Evolutionary conservation across 164 flowering plant species (phyloP), one percentile per base, ranked within the genome.

Genomic region (Pachysandra terminalis): DNA sequence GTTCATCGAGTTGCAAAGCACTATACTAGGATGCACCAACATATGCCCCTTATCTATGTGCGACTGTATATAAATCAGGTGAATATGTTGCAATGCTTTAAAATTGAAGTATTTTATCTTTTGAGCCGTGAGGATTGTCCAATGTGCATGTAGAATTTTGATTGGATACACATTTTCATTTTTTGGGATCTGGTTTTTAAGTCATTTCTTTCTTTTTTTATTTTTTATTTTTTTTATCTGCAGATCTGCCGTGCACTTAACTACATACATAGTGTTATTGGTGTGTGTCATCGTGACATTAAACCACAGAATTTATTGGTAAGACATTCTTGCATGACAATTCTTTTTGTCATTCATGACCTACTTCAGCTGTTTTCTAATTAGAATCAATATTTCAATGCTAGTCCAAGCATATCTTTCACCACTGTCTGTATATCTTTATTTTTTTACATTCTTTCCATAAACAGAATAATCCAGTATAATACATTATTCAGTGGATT

Each of bases 291-390:
- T 73, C 97, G 99, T 65, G 99, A 96, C 72, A 96, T 96, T 53
- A 96, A 96, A 78, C 99, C 99, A 4, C 99, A 96, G 65, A 96
- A 96, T 81, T 73, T 96, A 59, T 79, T 96, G 93, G 99, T 96
- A 75, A 80, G 87, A 25, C 51, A 35, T 57, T 45, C 60, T 35
- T 61, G 65, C 16, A 51, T 56, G 16, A 41, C 61, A 32, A 35
- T 71, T 49, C 24, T n/a, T 19, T 51, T 9, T 64, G 5, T 35
- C 56, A 17, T 45, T 40, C 55, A 32, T 57, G 26, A 63, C 16
- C n/a, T n/a, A n/a, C n/a, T n/a, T n/a, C n/a, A n/a, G n/a, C n/a
- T n/a, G n/a, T n/a, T n/a, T n/a, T n/a, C n/a, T n/a, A n/a, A n/a
- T n/a, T n/a, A n/a, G n/a, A n/a, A n/a, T n/a, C n/a, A n/a, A n/a